Percentiles rank a stretch among this genome's conserved stretches.
These are phyloP conservation scores for maize (Zea mays) DNA, from an alignment of 176 grass and related monocot species.

Conservation along the genomic window DNA sequence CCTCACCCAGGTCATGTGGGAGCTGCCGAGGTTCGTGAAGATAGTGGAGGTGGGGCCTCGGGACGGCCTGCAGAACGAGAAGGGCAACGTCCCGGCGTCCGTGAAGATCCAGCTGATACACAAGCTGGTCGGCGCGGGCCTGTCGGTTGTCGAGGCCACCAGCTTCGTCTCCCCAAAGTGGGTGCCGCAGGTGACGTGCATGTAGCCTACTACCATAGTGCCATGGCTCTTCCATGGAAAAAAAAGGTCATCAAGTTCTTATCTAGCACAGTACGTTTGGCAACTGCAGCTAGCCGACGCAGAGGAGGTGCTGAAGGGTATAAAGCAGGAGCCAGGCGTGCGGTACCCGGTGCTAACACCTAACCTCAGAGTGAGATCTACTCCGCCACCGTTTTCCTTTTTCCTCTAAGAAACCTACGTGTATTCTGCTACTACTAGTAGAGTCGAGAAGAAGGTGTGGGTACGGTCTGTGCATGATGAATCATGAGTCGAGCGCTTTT, in stretches of 20 bases:
- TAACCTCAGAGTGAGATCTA: constrained; percentile 73
- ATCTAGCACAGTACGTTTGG: constrained; percentile 16
- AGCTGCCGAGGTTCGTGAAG: constrained; percentile 76
- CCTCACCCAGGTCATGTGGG: constrained; percentile 54
- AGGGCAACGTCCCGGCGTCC: constrained; percentile 61
- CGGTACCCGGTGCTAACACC: constrained; percentile 84
- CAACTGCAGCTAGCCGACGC: constrained; percentile 78
- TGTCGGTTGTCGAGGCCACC: constrained; percentile 87
- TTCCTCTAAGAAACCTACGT: not conserved
- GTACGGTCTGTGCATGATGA: not conserved
- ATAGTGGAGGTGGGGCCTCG: constrained; percentile 92
- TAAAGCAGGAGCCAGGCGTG: constrained; percentile 44
- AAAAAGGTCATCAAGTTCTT: not conserved
- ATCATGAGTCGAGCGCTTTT: not conserved
- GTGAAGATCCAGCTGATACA: constrained; percentile 94
- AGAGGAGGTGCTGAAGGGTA: constrained; percentile 79
- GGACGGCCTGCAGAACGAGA: constrained; percentile 92
- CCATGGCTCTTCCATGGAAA: not conserved
- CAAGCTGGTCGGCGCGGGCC: constrained; percentile 67
- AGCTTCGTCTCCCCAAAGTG: constrained; percentile 99
- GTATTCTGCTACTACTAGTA: too few relatives aligned
- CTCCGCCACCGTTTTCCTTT: not conserved
- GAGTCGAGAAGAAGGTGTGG: too few relatives aligned
- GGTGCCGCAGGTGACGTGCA: constrained; percentile 75
- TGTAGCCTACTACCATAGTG: not conserved